These are phyloP conservation scores for Ganoderma lingzhi DNA, from an alignment of 1,284 basidiomycete genomes.

Conservation along the genomic window DNA sequence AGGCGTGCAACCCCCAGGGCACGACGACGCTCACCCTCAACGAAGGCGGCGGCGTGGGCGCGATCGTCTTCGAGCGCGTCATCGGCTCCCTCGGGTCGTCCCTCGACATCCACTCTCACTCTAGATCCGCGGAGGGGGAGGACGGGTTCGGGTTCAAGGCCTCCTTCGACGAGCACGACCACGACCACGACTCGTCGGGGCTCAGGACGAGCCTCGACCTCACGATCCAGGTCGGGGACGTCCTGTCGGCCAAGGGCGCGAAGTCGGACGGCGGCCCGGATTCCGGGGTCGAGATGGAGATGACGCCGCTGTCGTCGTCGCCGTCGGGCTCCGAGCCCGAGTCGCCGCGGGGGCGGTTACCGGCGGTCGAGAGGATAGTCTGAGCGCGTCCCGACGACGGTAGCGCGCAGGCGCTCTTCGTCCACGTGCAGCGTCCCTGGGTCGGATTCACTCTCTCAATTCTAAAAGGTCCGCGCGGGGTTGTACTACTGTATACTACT, in stretches of 20 bases:
- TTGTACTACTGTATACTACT: too few species aligned
- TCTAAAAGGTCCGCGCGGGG: not conserved
- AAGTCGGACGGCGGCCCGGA: not conserved
- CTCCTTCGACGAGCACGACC: not conserved
- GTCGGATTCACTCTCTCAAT: too few species aligned
- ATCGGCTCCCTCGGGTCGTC: slow-evolving; percentile 2
- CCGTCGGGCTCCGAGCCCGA: not conserved
- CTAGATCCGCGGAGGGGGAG: not conserved
- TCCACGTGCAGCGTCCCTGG: not conserved
- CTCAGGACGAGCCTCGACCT: not conserved
- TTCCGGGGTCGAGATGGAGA: slow-evolving; percentile 1
- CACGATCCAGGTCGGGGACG: not conserved
- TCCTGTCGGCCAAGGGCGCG: not conserved
- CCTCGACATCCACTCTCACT: not conserved
- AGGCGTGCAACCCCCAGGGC: not conserved
- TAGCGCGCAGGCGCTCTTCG: too few species aligned
- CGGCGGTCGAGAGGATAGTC: not conserved
- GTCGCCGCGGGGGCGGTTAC: not conserved
- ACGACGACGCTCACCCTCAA: not conserved
- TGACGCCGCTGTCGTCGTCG: not conserved
- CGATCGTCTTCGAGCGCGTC: slow-evolving; percentile 3
- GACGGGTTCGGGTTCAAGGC: not conserved
- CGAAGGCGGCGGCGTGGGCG: not conserved
- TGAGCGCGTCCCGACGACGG: not conserved
- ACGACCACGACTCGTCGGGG: too few species aligned